A percentile compares a stretch with the other conserved stretches of the same genome.
phyloP scores from a whole-genome alignment of 768 basidiomycete species.

The Mycena vitilis region DNA sequence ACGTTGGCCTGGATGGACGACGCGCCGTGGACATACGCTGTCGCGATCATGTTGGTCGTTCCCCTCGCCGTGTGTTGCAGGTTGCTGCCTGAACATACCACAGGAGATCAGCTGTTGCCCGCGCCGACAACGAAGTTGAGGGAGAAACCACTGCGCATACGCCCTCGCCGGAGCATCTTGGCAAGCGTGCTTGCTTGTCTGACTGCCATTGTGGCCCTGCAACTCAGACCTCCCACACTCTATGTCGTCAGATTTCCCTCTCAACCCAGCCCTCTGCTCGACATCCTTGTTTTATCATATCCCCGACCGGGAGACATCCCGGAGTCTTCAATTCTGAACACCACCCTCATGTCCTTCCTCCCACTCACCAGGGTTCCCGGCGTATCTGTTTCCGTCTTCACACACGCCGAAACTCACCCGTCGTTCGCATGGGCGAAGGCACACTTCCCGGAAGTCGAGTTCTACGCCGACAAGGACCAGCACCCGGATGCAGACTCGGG shows the following conservation, averaged over 20 bases:
- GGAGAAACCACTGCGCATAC: constrained; percentile 13
- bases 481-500: constrained; percentile 44
- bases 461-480: constrained; percentile 44
- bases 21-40: constrained; percentile 54
- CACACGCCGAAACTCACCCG: constrained; percentile 46
- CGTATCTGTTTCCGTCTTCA: constrained; percentile 52
- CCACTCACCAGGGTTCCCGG: constrained; percentile 42
- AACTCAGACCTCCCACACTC: constrained; percentile 16
- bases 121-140: not conserved
- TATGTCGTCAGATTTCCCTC: constrained; percentile 38
- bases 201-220: constrained; percentile 16
- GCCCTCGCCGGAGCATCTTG: constrained; percentile 15
- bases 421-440: constrained; percentile 46
- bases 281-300: constrained; percentile 54
- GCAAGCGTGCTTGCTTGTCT: constrained; percentile 38
- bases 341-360: constrained; percentile 51
- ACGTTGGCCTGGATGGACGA: constrained; percentile 45
- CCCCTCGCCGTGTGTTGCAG: constrained; percentile 36
- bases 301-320: constrained; percentile 50
- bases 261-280: constrained; percentile 45
- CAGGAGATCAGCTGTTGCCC: constrained; percentile 18
- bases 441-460: constrained; percentile 42
- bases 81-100: constrained; percentile 18
- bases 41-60: constrained; percentile 42
- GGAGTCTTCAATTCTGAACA: constrained; percentile 44